A percentile compares a stretch with the other conserved stretches of the same genome.
Conservation (phyloP, 257 asterid genomes). For the Salvia miltiorrhiza region DNA sequence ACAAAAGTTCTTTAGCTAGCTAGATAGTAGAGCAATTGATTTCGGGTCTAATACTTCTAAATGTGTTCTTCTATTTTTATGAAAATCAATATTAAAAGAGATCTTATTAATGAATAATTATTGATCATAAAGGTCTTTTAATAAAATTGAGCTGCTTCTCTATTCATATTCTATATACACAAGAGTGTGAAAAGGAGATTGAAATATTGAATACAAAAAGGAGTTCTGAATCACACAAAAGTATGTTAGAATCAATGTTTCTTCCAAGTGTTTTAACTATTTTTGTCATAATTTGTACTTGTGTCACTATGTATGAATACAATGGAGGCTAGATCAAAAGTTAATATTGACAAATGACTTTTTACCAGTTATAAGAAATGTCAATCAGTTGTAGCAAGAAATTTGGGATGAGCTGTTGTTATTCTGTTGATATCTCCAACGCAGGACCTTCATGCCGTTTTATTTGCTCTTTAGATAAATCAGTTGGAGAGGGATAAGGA, state of each 20-base stretch:
- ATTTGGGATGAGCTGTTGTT: background rate
- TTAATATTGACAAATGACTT: background rate
- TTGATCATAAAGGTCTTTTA: background rate
- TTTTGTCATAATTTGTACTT: background rate
- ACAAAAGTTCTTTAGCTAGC: background rate
- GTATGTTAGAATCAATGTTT: background rate
- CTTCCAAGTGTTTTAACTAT: background rate
- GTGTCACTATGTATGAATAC: slow-evolving; percentile 7
- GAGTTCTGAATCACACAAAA: background rate
- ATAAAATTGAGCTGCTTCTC: background rate
- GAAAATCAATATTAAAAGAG: background rate
- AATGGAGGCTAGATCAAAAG: background rate
- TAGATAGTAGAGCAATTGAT: background rate
- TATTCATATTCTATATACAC: background rate
- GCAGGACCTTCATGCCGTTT: slow-evolving; percentile 12
- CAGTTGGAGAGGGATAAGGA: slow-evolving; percentile 97
- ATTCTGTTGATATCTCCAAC: slow-evolving; percentile 10
- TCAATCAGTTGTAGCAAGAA: slow-evolving; percentile 12
- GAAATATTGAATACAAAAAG: background rate
- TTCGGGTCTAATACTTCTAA: background rate
- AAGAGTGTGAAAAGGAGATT: background rate
- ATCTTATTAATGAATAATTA: background rate
- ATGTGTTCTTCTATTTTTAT: background rate
- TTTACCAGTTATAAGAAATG: background rate
- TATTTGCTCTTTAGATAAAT: slow-evolving; percentile 57